Evolutionary conservation across 164 flowering plant genomes (phyloP), one percentile per base, ranked within the genome.

Genomic region (Stephania japonica): DNA sequence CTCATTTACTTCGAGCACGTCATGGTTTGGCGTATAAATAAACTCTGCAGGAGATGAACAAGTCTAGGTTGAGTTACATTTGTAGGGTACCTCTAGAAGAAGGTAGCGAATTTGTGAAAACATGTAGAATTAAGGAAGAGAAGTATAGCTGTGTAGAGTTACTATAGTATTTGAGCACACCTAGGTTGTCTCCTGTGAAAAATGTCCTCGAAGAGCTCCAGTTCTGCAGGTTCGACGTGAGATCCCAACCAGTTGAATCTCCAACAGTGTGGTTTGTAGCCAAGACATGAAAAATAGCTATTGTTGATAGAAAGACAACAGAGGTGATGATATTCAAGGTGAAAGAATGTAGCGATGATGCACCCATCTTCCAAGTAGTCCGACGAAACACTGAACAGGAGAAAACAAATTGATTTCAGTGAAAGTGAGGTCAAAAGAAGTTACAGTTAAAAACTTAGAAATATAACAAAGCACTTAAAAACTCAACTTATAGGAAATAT

Each of bases 251-350:
- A 11, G 74, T 72, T 16, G 72, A n/a, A 23, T 81, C 87, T 25
- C 88, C 88, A 23, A 85, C 88, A 42, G 84, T 53, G 78, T 82
- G 81, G 68, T 82, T 80, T 23, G 76, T 68, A 41, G 85, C 81
- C 16, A 78, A 72, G 65, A 73, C 83, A 71, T 80, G 76, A 25
- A 76, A 75, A 62, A 81, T 69, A 32, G 38, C 38, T 67, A 79
- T 59, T 26, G 78, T 61, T 19, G 82, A 79, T 14, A 73, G 24
- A 49, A 81, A 47, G 6, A 81, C n/a, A 1, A 76, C 71, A 10
- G 71, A 14, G 13, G 80, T 27, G 72, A 80, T 76, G 32, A 44
- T 71, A 75, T 75, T 77, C 65, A 75, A 79, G 21, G 81, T 72
- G 78, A 77, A 76, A 26, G 25, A 24, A 38, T 12, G 74, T 13